Evolutionary conservation across 1,284 basidiomycete species (phyloP).

Genomic region (Paramarasmius palmivorus): DNA sequence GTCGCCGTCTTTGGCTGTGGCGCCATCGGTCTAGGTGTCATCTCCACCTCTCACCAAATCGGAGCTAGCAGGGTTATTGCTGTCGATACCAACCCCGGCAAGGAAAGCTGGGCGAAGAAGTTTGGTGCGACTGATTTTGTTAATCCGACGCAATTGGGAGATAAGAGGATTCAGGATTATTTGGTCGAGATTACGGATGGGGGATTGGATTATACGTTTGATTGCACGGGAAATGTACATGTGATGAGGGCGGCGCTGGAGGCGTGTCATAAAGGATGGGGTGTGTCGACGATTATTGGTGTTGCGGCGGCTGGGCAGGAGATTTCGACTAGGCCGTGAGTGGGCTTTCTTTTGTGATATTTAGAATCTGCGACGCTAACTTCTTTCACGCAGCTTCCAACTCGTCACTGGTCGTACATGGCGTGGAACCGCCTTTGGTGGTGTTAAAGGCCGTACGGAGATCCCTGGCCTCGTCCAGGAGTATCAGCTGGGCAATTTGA

Average conservation of each 20-base stretch:
- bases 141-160: conserved; percentile 81
- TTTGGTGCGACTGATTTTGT: conserved; percentile 98
- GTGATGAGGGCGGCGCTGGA: conserved; percentile 97
- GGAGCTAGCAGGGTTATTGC: conserved; percentile 90
- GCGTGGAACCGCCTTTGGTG: conserved; percentile 96
- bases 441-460: conserved; percentile 97
- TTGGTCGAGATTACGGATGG: conserved; percentile 95
- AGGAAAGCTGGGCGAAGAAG: conserved; percentile 87
- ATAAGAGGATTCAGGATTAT: conserved; percentile 84
- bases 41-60: conserved; percentile 80
- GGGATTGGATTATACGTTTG: conserved; percentile 96
- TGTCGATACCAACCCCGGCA: conserved; percentile 86
- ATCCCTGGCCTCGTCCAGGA: conserved; percentile 88
- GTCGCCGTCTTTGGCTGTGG: conserved; percentile 97
- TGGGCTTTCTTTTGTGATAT: conserved; percentile 21
- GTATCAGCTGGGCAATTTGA: conserved; percentile 72
- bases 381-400: conserved; percentile 61
- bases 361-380: too few relatives aligned
- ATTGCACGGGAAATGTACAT: conserved; percentile 92
- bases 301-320: conserved; percentile 97
- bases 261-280: conserved; percentile 99
- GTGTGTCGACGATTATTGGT: conserved; percentile 92
- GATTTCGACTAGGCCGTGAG: conserved; percentile 93
- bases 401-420: conserved; percentile 91
- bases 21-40: conserved; percentile 93